Percentiles rank a stretch among this genome's conserved stretches.
These are phyloP conservation scores for Arthrobotrys megalospora DNA, from an alignment of 2,329 filamentous ascomycete genomes.

Conservation along the genomic window DNA sequence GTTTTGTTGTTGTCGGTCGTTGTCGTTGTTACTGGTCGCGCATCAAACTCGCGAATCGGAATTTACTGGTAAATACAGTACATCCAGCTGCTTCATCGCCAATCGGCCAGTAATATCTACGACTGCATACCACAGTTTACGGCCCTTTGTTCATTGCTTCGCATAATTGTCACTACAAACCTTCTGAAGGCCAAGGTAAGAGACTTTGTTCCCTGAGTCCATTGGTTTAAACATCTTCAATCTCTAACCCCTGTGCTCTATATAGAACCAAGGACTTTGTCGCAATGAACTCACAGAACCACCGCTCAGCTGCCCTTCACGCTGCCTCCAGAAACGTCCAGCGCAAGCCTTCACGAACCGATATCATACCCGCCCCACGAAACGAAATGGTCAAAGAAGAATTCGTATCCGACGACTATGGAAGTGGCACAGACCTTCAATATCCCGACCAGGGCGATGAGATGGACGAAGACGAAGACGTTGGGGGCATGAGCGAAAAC, in stretches of 20 bases:
- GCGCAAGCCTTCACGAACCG: slow-evolving; percentile 19
- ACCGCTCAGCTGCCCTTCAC: slow-evolving; percentile 12
- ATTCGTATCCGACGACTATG: slow-evolving; percentile 34
- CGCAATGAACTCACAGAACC: slow-evolving; percentile 24
- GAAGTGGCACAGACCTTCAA: slow-evolving; percentile 60
- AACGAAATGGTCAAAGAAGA: slow-evolving; percentile 1
- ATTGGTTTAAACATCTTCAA: neutral
- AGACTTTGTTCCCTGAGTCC: neutral
- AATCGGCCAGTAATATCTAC: neutral
- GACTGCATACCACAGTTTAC: neutral
- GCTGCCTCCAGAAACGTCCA: neutral
- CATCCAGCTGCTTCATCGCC: slow-evolving; percentile 12
- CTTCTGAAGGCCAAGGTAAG: neutral
- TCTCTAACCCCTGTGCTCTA: slow-evolving; percentile 8
- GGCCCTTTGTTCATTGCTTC: neutral
- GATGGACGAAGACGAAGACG: slow-evolving; percentile 18
- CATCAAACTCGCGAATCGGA: slow-evolving; percentile 32
- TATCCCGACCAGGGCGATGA: slow-evolving; percentile 65
- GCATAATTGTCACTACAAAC: neutral
- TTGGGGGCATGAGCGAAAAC: slow-evolving; percentile 14
- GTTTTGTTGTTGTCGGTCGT: slow-evolving; percentile 32
- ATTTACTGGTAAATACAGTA: neutral
- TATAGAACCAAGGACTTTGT: neutral
- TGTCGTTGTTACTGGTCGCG: slow-evolving; percentile 31
- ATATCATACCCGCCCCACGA: neutral